Evolutionary conservation across 2,329 filamentous ascomycete species (phyloP), one percentile per base, ranked within the genome.

Genomic region (Talaromyces amestolkiae): DNA sequence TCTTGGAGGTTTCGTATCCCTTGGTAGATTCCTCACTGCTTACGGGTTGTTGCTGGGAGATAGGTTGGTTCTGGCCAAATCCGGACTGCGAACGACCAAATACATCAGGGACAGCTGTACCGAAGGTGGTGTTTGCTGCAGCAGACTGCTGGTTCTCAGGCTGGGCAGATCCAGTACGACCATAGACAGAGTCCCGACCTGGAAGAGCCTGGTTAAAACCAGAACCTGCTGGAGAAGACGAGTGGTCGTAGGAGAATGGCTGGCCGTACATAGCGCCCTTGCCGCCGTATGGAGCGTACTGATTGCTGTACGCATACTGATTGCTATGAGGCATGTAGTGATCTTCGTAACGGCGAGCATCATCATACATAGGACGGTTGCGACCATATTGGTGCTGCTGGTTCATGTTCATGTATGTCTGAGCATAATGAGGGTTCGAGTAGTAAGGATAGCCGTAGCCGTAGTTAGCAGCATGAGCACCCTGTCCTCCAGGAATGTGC

Each of bases 171-270:
- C 85, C 85, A 47, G 85, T 81, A 62, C 87, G 85, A 65, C 83
- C 84, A 70, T 89, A 89, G 45, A 86, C 84, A 37, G 84, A 83
- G 54, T 88, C 82, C 58, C 85, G 84, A 67, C 78, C 80, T 51
- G 81, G 78, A 51, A 76, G 71, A 56, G 71, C 70, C 66, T 79
- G 78, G 69, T 76, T 77, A 70, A 81, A 82, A 63, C 81, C 83
- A 24, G 82, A 82, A 67, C 86, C 88, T 39, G 85, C 87, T 11
- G 88, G 87, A 24, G 87, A 88, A 17, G 87, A 85, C 1, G 86
- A 84, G 73, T 90, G 86, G 53, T 90, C 88, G 70, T 86, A 88
- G 9, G 85, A 85, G 73, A 89, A 90, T 47, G 86, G 85, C 70
- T 87, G 87, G 37, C 82, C 85, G 71, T 89, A 89, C 84, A 88